Conservation (phyloP, 768 basidiomycete species). For the Floccularia luteovirens region DNA sequence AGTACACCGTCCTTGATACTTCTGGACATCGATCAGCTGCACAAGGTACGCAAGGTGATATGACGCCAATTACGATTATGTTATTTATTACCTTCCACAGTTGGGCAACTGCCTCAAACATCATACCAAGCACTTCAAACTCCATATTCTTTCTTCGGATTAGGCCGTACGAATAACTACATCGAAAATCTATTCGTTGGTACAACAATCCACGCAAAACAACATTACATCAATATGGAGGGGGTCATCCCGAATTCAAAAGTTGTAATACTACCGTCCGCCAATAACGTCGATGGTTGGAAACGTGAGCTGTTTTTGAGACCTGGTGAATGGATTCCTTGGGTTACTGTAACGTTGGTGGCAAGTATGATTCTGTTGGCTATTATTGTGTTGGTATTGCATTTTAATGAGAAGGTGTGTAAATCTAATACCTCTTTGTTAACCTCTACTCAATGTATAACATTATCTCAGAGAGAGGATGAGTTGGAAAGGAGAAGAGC, state of each 20-base stretch:
- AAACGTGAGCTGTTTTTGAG: constrained; percentile 83
- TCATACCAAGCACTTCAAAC: constrained; percentile 86
- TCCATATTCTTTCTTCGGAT: constrained; percentile 93
- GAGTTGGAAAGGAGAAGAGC: constrained; percentile 82
- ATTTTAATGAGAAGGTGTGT: constrained; percentile 87
- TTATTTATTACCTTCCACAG: constrained; percentile 25
- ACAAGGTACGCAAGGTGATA: constrained; percentile 48
- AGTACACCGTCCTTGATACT: constrained; percentile 94
- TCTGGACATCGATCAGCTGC: constrained; percentile 83
- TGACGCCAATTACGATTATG: constrained; percentile 5
- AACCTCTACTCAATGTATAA: constrained; percentile 4
- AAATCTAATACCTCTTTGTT: background rate
- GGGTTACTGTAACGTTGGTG: constrained; percentile 88
- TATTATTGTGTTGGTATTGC: constrained; percentile 77
- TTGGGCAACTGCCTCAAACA: constrained; percentile 89
- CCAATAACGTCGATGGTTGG: constrained; percentile 58
- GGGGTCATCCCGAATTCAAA: constrained; percentile 97
- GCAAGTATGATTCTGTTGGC: constrained; percentile 68
- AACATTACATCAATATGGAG: constrained; percentile 89
- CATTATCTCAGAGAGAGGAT: constrained; percentile 69
- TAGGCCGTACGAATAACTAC: constrained; percentile 98
- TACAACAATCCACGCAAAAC: constrained; percentile 62
- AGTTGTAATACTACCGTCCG: constrained; percentile 84
- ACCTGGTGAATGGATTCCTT: constrained; percentile 96
- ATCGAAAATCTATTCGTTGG: constrained; percentile 98